Conservation (phyloP, 345 rosid species). For the Geranium brycei region DNA sequence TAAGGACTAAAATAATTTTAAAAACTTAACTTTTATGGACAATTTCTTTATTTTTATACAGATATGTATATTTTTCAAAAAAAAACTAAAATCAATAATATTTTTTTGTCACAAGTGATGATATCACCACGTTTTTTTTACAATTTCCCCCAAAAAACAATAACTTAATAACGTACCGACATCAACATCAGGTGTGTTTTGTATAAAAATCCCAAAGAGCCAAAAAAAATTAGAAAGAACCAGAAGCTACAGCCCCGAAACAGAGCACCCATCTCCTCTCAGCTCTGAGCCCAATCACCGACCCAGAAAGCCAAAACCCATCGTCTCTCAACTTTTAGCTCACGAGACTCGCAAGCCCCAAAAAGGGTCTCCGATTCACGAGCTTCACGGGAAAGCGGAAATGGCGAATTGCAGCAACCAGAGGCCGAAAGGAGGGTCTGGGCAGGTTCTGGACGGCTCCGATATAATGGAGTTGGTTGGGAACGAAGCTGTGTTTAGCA, state of each 20-base stretch:
- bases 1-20: too few relatives aligned
- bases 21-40: too few relatives aligned
- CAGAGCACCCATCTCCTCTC: not conserved
- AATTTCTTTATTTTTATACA: too few relatives aligned
- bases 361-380: not conserved
- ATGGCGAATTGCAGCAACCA: not conserved
- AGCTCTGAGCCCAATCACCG: too few relatives aligned
- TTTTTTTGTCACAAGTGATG: too few relatives aligned
- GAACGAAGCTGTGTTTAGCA: slow-evolving; percentile 61
- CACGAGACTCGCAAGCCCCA: not conserved
- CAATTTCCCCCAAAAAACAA: too few relatives aligned
- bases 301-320: too few relatives aligned
- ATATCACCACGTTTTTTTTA: too few relatives aligned
- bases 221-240: not conserved
- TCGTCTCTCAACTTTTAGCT: not conserved
- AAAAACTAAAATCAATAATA: too few relatives aligned
- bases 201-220: not conserved
- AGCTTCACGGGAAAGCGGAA: not conserved
- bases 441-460: slow-evolving; percentile 69
- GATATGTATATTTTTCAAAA: too few relatives aligned
- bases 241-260: not conserved
- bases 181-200: not conserved
- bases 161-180: not conserved
- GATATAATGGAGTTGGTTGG: slow-evolving; percentile 82
- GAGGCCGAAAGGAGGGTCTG: slow-evolving; percentile 1